phyloP scores from a whole-genome alignment of 164 flowering plant species.

The Tetrastigma voinierianum region DNA sequence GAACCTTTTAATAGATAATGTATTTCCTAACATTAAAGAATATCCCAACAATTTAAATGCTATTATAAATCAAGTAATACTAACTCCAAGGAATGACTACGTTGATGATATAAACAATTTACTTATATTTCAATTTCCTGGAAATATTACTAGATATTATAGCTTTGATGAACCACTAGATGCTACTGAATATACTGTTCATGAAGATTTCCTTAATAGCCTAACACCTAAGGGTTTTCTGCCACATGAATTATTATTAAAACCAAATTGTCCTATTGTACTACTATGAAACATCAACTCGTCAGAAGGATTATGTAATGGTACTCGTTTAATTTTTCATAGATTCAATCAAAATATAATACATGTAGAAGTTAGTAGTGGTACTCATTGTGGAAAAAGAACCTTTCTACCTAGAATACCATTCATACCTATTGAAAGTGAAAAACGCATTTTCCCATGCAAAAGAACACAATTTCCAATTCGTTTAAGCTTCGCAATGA shows the following conservation, averaged over 20 bases:
- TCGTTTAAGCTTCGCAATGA: too few relatives aligned
- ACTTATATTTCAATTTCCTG: too few relatives aligned
- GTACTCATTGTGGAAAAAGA: not conserved
- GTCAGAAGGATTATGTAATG: not conserved
- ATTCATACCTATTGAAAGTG: not conserved
- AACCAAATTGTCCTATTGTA: not conserved
- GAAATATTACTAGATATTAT: too few relatives aligned
- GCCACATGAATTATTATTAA: not conserved
- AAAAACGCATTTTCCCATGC: not conserved
- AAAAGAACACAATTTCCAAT: constrained; percentile 3
- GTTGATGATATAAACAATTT: not conserved
- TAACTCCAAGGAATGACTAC: too few relatives aligned
- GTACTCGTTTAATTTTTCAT: not conserved
- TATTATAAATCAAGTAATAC: too few relatives aligned
- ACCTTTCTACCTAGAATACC: constrained; percentile 4
- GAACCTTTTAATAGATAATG: too few relatives aligned
- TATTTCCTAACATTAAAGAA: too few relatives aligned
- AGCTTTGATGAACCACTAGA: too few relatives aligned
- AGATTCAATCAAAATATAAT: not conserved
- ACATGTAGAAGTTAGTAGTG: not conserved
- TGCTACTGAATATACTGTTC: not conserved
- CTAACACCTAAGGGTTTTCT: not conserved
- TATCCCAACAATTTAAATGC: too few relatives aligned
- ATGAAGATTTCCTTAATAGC: not conserved
- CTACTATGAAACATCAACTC: constrained; percentile 1